phyloP scores from a whole-genome alignment of 768 basidiomycete species.

The Suillus occidentalis region DNA sequence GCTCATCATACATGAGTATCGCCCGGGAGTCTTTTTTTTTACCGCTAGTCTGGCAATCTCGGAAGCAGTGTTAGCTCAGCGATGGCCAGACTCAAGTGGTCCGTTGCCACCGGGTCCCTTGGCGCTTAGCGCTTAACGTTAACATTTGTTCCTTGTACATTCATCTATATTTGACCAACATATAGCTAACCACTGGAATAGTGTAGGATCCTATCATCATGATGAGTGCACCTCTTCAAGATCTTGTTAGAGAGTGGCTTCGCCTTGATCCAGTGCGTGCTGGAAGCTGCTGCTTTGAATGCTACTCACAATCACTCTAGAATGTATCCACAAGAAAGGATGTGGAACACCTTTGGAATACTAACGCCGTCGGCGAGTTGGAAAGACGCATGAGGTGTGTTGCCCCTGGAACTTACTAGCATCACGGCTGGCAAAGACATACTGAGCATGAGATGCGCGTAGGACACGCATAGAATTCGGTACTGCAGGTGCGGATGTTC shows the following conservation, averaged over 20 bases:
- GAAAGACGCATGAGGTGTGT: constrained; percentile 43
- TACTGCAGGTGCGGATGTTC: constrained; percentile 61
- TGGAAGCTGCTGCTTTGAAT: not conserved
- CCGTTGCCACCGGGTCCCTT: not conserved
- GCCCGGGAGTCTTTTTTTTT: not conserved
- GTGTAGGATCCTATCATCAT: not conserved
- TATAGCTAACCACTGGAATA: not conserved
- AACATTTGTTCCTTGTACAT: not conserved
- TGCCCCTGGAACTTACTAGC: not conserved
- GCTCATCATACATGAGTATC: not conserved
- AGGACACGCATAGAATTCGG: constrained; percentile 83
- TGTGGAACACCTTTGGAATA: constrained; percentile 34
- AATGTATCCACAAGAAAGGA: constrained; percentile 40
- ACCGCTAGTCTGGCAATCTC: too few species aligned
- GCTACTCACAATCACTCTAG: constrained; percentile 20
- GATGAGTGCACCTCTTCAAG: constrained; percentile 32
- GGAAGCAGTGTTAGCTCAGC: too few species aligned
- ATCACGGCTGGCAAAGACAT: not conserved
- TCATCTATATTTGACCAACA: not conserved
- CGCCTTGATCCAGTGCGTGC: constrained; percentile 44
- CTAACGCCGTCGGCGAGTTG: constrained; percentile 32
- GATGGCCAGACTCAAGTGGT: too few species aligned
- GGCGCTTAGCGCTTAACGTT: not conserved
- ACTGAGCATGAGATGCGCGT: not conserved
- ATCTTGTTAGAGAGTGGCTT: constrained; percentile 53